Evolutionary conservation across 2,329 filamentous ascomycete species (phyloP), one percentile per base, ranked within the genome.

Genomic region (Claviceps sorghi): DNA sequence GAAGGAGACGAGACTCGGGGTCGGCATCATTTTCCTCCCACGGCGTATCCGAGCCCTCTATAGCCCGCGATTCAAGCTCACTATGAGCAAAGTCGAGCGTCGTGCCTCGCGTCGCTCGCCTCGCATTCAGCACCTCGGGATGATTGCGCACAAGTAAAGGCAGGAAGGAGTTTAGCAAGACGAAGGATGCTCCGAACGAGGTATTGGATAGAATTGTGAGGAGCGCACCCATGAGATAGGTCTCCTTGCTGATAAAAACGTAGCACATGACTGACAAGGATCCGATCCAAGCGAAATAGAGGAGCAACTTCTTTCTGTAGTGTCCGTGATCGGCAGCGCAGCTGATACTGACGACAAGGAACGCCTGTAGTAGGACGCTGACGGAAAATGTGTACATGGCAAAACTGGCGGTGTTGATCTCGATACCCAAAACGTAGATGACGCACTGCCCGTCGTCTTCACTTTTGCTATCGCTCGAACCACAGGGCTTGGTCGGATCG

Each of bases 301-400:
- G 73, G 21, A 98, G 75, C 21, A 98, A 78, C 51, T 82, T 85
- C 74, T 97, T 98, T 54, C 93, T 83, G 71, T 90, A 93, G 59
- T 80, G 84, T 56, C 93, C 93, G 68, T 97, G 91, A 66, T 98
- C 93, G 53, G 93, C 93, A 8, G 91, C 90, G 52, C 88, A 93
- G 62, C 89, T 95, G 75, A 98, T 95, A 63, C 89, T 95, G 57
- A 98, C 88, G 44, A 98, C 94, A 32, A 97, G 72, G 30, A 97
- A 69, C 1, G 90, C 86, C 66, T 98, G 93, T 11, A 96, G 67
- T 21, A 96, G 68, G 1, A 98, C 93, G 64, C 88, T 94, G 62
- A 94, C 74, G 53, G 89, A 95, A 68, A 98, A 98, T 2, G 89
- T 96, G 69, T 97, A 97, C 88, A 97, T 95, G 65, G 89, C 91